These are phyloP conservation scores for Aspergillus pseudonomiae DNA, from an alignment of 2,329 filamentous ascomycete species.

Conservation along the genomic window DNA sequence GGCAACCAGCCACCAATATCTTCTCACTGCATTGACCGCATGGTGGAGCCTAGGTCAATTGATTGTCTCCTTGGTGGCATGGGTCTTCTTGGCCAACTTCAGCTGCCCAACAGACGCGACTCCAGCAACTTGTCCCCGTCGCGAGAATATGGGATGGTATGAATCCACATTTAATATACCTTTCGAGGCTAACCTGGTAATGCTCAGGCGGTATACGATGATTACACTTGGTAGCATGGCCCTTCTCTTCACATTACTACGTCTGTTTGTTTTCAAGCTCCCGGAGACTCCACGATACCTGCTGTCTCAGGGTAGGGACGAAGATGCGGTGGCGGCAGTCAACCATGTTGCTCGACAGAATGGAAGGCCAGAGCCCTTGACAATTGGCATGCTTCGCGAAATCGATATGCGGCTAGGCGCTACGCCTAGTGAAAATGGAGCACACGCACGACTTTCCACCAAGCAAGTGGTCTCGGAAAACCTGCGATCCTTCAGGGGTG, in stretches of 20 bases:
- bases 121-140: neutral
- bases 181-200: neutral
- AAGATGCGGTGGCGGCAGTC: neutral
- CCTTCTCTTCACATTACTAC: neutral
- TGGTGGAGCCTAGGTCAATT: neutral
- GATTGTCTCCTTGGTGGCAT: neutral
- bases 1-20: neutral
- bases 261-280: neutral
- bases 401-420: no score
- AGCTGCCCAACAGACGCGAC: neutral
- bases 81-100: neutral
- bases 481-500: no score
- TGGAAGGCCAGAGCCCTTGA: no score
- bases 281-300: neutral
- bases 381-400: no score
- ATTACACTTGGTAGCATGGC: neutral
- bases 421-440: no score
- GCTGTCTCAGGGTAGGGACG: neutral
- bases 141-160: neutral
- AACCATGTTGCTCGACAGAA: no score
- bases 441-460: no score
- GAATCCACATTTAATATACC: neutral
- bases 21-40: neutral
- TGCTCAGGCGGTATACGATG: neutral
- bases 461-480: no score